Evolutionary conservation across 2,329 filamentous ascomycete species (phyloP).

Genomic region (Blastomyces parvus): DNA sequence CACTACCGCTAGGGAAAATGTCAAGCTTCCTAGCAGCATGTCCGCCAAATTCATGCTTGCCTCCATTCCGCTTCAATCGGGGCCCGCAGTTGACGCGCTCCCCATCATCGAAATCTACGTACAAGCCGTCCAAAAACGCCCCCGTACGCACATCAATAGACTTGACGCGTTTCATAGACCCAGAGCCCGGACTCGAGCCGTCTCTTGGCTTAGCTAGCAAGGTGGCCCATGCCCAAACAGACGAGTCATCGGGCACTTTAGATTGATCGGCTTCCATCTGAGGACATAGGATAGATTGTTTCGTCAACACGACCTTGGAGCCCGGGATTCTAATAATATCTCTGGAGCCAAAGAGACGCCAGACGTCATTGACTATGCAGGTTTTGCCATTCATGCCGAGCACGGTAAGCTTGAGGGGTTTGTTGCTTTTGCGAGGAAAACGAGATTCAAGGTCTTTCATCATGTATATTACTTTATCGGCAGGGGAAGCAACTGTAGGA

Average conservation of each 20-base stretch:
- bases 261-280: background rate
- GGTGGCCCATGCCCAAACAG: background rate
- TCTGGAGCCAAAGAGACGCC: slow-evolving; percentile 25
- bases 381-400: slow-evolving; percentile 37
- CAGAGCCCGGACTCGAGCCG: background rate
- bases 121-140: slow-evolving; percentile 37
- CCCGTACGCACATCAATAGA: slow-evolving; percentile 40
- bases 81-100: slow-evolving; percentile 37
- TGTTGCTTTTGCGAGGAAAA: slow-evolving; percentile 22
- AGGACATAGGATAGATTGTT: slow-evolving; percentile 25
- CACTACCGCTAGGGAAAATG: slow-evolving; percentile 13
- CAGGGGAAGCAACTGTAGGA: slow-evolving; percentile 17
- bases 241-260: background rate
- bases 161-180: background rate
- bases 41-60: slow-evolving; percentile 27
- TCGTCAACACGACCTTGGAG: slow-evolving; percentile 31
- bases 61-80: slow-evolving; percentile 18
- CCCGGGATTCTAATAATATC: slow-evolving; percentile 33
- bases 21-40: slow-evolving; percentile 23
- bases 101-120: slow-evolving; percentile 40
- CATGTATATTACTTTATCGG: slow-evolving; percentile 18
- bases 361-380: slow-evolving; percentile 24
- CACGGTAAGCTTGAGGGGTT: slow-evolving; percentile 24
- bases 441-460: slow-evolving; percentile 24
- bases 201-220: background rate